A percentile compares a stretch with the other conserved stretches of the same genome.
Conservation (phyloP, 2,329 filamentous ascomycete species). For the Botryotinia convoluta region DNA sequence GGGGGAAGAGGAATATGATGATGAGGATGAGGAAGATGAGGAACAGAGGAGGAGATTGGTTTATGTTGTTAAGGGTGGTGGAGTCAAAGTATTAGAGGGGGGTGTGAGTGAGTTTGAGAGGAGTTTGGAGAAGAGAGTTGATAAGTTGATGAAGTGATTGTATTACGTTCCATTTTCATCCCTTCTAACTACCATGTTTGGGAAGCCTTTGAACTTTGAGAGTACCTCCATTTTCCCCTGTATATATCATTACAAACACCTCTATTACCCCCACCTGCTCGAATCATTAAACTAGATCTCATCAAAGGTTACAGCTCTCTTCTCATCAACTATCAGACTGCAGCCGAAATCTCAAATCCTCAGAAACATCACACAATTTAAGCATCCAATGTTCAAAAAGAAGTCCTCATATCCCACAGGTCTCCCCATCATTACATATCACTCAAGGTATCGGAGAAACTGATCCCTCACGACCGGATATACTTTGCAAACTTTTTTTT, state of each 20-base stretch:
- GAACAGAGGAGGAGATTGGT: conserved; percentile 52
- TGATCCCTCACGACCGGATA: too few relatives aligned
- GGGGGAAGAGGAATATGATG: conserved; percentile 45
- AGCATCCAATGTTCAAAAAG: too few relatives aligned
- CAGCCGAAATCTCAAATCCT: too few relatives aligned
- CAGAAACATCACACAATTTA: too few relatives aligned
- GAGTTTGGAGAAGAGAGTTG: conserved; percentile 58
- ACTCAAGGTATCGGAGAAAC: too few relatives aligned
- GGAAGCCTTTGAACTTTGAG: background rate
- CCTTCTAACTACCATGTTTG: background rate
- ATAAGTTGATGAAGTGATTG: conserved; percentile 41
- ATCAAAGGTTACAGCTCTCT: fast-evolving
- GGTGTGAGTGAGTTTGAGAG: conserved; percentile 67
- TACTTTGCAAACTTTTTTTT: too few relatives aligned
- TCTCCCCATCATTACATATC: too few relatives aligned
- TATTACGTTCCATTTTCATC: background rate
- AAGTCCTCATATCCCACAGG: too few relatives aligned
- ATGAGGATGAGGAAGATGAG: conserved; percentile 48
- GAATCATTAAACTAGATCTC: background rate
- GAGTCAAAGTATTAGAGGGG: conserved; percentile 52
- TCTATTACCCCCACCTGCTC: background rate
- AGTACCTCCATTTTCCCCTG: background rate
- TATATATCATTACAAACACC: background rate
- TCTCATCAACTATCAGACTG: background rate
- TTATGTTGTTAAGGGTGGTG: conserved; percentile 59